Percentiles rank a stretch among this genome's conserved stretches.
phyloP scores from a whole-genome alignment of 2,329 filamentous ascomycete species.

The Xylariaceae sp. region DNA sequence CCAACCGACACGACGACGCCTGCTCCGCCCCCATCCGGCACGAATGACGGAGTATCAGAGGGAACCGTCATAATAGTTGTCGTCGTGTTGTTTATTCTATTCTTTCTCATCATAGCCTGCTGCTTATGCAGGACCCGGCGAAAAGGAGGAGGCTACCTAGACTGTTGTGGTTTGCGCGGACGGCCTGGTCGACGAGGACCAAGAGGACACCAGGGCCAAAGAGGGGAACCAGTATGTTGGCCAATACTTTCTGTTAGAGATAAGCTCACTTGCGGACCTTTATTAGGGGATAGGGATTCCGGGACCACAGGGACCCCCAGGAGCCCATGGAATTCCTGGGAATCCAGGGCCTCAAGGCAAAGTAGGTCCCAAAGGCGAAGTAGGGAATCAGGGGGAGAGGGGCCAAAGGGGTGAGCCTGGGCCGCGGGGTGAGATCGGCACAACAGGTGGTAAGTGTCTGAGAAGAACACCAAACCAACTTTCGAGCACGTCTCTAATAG shows the following conservation, averaged over 20 bases:
- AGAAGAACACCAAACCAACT: slow-evolving; percentile 45
- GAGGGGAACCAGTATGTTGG: slow-evolving; percentile 8
- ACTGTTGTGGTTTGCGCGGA: neutral
- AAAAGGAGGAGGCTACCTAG: neutral
- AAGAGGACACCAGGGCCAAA: slow-evolving; percentile 12
- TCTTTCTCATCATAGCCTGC: slow-evolving; percentile 23
- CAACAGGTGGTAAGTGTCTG: slow-evolving; percentile 9
- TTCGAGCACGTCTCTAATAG: neutral
- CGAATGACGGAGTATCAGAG: slow-evolving; percentile 3
- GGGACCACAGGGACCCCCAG: slow-evolving; percentile 4
- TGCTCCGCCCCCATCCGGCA: neutral
- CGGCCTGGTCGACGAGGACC: slow-evolving; percentile 11
- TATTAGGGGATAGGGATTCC: slow-evolving; percentile 2
- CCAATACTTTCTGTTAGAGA: neutral
- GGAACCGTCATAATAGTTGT: slow-evolving; percentile 21
- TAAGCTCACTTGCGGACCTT: neutral
- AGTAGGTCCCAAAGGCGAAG: no score
- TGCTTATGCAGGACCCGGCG: slow-evolving; percentile 22
- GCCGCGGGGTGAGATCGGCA: neutral
- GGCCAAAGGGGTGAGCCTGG: slow-evolving; percentile 6
- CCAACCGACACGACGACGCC: neutral
- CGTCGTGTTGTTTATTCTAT: slow-evolving; percentile 25
- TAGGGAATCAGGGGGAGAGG: no score
- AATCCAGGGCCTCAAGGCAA: slow-evolving; percentile 1
- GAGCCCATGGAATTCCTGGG: slow-evolving; percentile 1